Evolutionary conservation across 345 rosid genomes (phyloP).

Genomic region (Camelina sativa): DNA sequence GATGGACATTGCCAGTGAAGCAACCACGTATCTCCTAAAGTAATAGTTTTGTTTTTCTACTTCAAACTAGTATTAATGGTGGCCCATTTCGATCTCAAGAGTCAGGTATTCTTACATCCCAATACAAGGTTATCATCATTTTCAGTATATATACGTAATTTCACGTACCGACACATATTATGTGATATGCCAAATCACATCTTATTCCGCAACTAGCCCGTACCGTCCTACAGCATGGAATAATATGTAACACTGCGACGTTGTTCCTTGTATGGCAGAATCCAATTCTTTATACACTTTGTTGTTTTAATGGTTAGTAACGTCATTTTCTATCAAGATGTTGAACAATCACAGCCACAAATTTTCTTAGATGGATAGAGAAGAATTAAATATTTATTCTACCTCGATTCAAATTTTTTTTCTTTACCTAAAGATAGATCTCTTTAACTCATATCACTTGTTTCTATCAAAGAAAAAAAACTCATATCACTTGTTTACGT

Average conservation of each 20-base stretch:
- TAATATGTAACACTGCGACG: conserved; percentile 31
- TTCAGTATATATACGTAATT: conserved; percentile 8
- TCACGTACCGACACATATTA: conserved; percentile 37
- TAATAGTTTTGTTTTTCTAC: neutral
- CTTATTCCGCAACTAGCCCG: conserved; percentile 29
- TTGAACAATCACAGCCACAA: neutral
- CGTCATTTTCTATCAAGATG: neutral
- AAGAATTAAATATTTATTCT: neutral
- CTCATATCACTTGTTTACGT: neutral
- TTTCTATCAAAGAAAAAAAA: no score
- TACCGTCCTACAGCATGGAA: conserved; percentile 40
- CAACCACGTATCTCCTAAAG: neutral
- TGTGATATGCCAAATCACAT: conserved; percentile 28
- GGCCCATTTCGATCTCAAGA: conserved; percentile 34
- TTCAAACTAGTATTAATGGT: neutral
- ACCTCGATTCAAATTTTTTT: neutral
- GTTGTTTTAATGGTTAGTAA: neutral
- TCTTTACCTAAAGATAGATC: neutral
- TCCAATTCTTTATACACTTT: conserved; percentile 33
- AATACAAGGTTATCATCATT: conserved; percentile 33
- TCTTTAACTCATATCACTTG: neutral
- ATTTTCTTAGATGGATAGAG: conserved; percentile 9
- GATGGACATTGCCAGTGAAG: conserved; percentile 12
- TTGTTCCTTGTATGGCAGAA: conserved; percentile 14
- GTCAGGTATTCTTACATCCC: conserved; percentile 31